phyloP scores from a whole-genome alignment of 345 rosid genomes.

The Barbarea vulgaris region DNA sequence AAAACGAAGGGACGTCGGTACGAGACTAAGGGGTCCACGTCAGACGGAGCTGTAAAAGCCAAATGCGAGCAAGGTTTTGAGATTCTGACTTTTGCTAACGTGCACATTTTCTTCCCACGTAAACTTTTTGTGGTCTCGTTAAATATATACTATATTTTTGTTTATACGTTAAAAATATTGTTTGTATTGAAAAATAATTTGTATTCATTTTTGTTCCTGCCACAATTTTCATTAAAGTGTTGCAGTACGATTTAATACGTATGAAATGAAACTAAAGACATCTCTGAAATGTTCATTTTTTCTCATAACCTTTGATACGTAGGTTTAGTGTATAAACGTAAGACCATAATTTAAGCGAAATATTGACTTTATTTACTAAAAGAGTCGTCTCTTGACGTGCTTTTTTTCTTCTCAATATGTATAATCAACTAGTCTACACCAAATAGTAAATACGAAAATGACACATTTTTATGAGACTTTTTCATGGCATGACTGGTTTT shows the following conservation, averaged over 20 bases:
- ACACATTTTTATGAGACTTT: not conserved
- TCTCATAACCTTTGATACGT: not conserved
- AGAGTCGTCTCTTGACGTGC: not conserved
- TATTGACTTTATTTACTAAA: not conserved
- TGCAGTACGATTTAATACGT: slow-evolving; percentile 1
- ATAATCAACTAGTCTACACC: not conserved
- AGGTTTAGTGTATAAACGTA: slow-evolving; percentile 15
- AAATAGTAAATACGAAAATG: not conserved
- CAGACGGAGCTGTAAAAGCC: slow-evolving; percentile 32
- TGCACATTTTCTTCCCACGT: slow-evolving; percentile 8
- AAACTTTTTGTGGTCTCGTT: not conserved
- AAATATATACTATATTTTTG: not conserved
- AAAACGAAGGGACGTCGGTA: slow-evolving; percentile 42
- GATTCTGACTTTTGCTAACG: slow-evolving; percentile 39
- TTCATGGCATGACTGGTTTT: not conserved
- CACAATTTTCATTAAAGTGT: not conserved
- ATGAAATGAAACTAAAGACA: not conserved
- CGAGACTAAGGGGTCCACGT: slow-evolving; percentile 47
- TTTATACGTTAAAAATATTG: not conserved
- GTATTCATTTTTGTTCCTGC: too few relatives aligned
- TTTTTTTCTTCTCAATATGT: not conserved
- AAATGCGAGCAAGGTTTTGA: slow-evolving; percentile 6
- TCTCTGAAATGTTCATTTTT: slow-evolving; percentile 6
- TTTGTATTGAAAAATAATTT: not conserved
- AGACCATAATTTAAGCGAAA: not conserved